Base-by-base conservation (phyloP, 2,329 filamentous ascomycete species). In the Alternaria triticina region DNA sequence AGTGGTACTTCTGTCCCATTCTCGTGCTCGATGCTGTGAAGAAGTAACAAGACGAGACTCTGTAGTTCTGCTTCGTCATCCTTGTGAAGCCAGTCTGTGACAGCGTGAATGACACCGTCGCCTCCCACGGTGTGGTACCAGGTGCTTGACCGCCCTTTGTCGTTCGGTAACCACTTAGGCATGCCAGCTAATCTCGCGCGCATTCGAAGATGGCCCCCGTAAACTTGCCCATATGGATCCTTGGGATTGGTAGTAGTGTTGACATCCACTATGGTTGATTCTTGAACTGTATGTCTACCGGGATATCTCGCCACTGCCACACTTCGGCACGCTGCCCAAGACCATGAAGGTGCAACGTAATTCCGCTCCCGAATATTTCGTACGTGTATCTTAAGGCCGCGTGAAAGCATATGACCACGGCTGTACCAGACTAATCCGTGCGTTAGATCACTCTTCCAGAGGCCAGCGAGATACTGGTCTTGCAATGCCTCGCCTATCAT, bases 351-450 rank as follows among this genome's bases (percentile, higher is more conserved):
- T 0, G n/a, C 46, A 13, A 28, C n/a, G 7, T 50, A 50, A 13
- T 28, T 5, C 5, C 25, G 6, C 13, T 20, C n/a, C 8, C 9
- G 10, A 3, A 50, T 9, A 30, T 20, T 1, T 0, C 5, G 46
- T 13, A 50, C 6, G 11, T 8, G 10, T 13, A 2, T 2, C 0
- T 13, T 2, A 8, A 28, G 25, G 1, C 25, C n/a, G 4, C 2
- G 46, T n/a, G 6, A 30, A 1, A 8, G 8, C 45, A 3, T 47
- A 6, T 1, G 0, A 25, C 22, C 7, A 9, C 0, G 0, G 1
- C 22, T 47, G 13, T 10, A 3, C 44, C 44, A 47, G 0, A 0
- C 1, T 12, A 47, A 27, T 6, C 13, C 13, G 22, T n/a, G 1
- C 4, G 9, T 3, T 4, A 47, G 1, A 28, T 28, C 10, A 4